Conservation (phyloP, 1,284 basidiomycete species). For the Malassezia caprae region DNA sequence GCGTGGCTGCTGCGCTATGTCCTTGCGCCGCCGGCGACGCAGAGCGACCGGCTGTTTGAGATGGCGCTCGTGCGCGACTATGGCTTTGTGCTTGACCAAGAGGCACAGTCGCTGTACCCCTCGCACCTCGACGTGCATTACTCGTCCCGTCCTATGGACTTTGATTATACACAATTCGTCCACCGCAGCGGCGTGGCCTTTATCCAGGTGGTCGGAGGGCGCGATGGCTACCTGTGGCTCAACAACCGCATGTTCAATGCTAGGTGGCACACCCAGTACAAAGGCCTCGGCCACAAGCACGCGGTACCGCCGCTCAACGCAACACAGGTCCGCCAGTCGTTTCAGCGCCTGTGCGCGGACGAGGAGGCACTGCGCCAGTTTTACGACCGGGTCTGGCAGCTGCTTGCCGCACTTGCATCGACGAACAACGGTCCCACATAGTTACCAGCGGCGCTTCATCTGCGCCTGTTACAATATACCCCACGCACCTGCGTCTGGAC, state of each 20-base stretch:
- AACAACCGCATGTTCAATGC: conserved; percentile 39
- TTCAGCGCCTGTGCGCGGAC: conserved; percentile 32
- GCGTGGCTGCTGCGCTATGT: conserved; percentile 14
- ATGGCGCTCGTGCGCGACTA: conserved; percentile 36
- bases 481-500: conserved; percentile 59
- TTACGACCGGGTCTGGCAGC: conserved; percentile 22
- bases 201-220: conserved; percentile 40
- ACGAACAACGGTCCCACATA: conserved; percentile 58
- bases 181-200: conserved; percentile 43
- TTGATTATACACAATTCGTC: conserved; percentile 45
- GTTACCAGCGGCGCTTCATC: conserved; percentile 9
- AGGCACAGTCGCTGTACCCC: conserved; percentile 32
- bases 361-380: conserved; percentile 26
- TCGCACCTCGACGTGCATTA: conserved; percentile 34
- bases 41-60: conserved; percentile 39
- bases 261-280: conserved; percentile 19
- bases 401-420: not conserved
- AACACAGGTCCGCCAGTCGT: conserved; percentile 26
- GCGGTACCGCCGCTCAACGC: conserved; percentile 21
- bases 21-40: conserved; percentile 12
- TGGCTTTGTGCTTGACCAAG: conserved; percentile 46
- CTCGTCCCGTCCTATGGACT: conserved; percentile 37
- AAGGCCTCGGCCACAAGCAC: not conserved
- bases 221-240: conserved; percentile 44
- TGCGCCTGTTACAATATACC: conserved; percentile 3